phyloP scores from a whole-genome alignment of 2,329 filamentous ascomycete species.

The Bipolaris gigantea region DNA sequence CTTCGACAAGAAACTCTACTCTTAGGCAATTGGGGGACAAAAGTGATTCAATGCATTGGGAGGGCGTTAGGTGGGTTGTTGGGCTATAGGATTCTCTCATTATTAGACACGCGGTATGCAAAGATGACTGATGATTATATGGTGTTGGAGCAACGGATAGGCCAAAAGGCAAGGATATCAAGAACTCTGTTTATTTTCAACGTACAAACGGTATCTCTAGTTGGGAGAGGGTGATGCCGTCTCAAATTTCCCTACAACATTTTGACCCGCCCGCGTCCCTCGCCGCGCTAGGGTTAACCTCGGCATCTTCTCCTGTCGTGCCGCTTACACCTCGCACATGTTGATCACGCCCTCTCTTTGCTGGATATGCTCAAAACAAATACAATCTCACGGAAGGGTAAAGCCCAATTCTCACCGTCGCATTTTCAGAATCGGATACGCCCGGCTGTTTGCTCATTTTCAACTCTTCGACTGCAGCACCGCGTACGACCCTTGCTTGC shows the following conservation, averaged over 20 bases:
- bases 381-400: constrained; percentile 12
- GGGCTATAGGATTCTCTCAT: constrained; percentile 14
- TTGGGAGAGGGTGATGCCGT: constrained; percentile 5
- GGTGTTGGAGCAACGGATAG: constrained; percentile 24
- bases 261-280: constrained; percentile 5
- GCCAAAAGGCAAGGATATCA: constrained; percentile 45
- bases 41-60: constrained; percentile 32
- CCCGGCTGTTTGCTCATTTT: not conserved
- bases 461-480: not conserved
- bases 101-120: constrained; percentile 19
- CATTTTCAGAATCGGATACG: not conserved
- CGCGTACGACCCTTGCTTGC: not conserved
- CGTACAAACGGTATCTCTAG: not conserved
- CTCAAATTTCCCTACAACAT: not conserved
- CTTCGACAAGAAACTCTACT: constrained; percentile 99
- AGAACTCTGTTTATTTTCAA: constrained; percentile 20
- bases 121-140: constrained; percentile 31
- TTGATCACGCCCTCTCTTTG: constrained; percentile 15
- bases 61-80: constrained; percentile 29
- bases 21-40: constrained; percentile 53
- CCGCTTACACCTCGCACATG: constrained; percentile 19
- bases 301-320: constrained; percentile 38
- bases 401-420: not conserved
- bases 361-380: constrained; percentile 32
- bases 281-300: constrained; percentile 27